Percentiles rank a stretch among this genome's conserved stretches.
These are phyloP conservation scores for Penicillium sp. DNA, from an alignment of 2,329 filamentous ascomycete species.

Conservation along the genomic window DNA sequence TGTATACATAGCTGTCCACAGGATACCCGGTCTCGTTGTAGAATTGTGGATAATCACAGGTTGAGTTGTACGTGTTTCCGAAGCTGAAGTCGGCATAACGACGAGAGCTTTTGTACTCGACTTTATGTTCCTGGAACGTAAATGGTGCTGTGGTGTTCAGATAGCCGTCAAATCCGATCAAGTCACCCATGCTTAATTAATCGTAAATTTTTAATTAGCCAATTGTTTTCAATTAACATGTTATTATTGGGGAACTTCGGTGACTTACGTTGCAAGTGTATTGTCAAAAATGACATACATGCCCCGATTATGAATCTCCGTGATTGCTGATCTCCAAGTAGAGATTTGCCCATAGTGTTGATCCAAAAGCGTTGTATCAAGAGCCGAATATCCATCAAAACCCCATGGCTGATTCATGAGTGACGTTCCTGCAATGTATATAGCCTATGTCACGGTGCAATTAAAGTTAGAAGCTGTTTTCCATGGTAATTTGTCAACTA, in stretches of 20 bases:
- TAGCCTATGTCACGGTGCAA: slow-evolving; percentile 34
- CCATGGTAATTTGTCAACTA: not conserved
- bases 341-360: slow-evolving; percentile 59
- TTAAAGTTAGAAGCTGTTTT: not conserved
- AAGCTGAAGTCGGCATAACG: slow-evolving; percentile 58
- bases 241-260: not conserved
- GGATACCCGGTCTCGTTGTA: slow-evolving; percentile 57
- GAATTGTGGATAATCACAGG: slow-evolving; percentile 58
- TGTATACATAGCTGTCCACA: slow-evolving; percentile 45
- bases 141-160: slow-evolving; percentile 58
- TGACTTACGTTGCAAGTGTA: slow-evolving; percentile 57
- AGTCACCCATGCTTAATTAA: slow-evolving; percentile 51
- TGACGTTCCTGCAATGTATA: slow-evolving; percentile 62
- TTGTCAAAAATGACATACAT: slow-evolving; percentile 67
- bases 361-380: slow-evolving; percentile 62
- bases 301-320: slow-evolving; percentile 57
- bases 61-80: slow-evolving; percentile 51
- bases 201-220: not conserved
- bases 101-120: slow-evolving; percentile 52
- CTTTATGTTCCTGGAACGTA: slow-evolving; percentile 53
- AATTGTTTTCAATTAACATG: not conserved
- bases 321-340: slow-evolving; percentile 55
- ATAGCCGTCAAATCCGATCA: slow-evolving; percentile 60
- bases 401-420: slow-evolving; percentile 64
- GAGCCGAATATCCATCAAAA: slow-evolving; percentile 56